Conservation (phyloP, 768 basidiomycete species). For the Russula compacta region DNA sequence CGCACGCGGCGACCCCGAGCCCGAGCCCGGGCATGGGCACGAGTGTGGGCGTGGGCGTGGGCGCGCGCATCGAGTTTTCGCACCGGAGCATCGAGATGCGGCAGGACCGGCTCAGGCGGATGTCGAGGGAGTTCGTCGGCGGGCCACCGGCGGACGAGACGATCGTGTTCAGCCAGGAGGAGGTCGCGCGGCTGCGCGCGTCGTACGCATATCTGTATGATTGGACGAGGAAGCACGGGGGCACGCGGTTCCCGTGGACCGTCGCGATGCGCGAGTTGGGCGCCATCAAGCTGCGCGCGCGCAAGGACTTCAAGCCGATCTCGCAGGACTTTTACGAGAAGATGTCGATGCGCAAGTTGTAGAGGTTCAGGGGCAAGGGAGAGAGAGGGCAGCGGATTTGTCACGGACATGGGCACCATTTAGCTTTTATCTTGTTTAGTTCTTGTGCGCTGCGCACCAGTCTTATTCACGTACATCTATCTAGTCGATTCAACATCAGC, state of each 20-base stretch:
- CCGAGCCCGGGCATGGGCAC: background rate
- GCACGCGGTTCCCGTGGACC: conserved; percentile 43
- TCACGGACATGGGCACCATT: background rate
- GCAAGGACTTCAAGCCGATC: conserved; percentile 34
- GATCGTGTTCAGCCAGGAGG: conserved; percentile 26
- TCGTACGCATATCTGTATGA: conserved; percentile 44
- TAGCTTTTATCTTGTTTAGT: background rate
- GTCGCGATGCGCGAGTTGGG: conserved; percentile 47
- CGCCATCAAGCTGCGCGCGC: conserved; percentile 41
- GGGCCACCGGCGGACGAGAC: conserved; percentile 23
- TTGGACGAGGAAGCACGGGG: conserved; percentile 9
- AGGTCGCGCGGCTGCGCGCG: conserved; percentile 35
- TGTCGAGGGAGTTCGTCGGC: conserved; percentile 35
- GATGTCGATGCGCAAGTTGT: conserved; percentile 22
- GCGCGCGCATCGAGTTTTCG: conserved; percentile 27
- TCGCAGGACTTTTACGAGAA: conserved; percentile 37
- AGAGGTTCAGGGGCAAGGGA: background rate
- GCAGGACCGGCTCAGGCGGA: conserved; percentile 38
- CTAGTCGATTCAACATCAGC: background rate
- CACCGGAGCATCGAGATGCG: conserved; percentile 34
- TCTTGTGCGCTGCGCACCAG: background rate
- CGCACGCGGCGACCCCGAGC: no score
- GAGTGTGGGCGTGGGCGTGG: no score
- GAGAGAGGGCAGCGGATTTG: background rate
- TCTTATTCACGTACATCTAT: background rate